phyloP scores from a whole-genome alignment of 2,329 filamentous ascomycete genomes.

The Calonectria crousiana region DNA sequence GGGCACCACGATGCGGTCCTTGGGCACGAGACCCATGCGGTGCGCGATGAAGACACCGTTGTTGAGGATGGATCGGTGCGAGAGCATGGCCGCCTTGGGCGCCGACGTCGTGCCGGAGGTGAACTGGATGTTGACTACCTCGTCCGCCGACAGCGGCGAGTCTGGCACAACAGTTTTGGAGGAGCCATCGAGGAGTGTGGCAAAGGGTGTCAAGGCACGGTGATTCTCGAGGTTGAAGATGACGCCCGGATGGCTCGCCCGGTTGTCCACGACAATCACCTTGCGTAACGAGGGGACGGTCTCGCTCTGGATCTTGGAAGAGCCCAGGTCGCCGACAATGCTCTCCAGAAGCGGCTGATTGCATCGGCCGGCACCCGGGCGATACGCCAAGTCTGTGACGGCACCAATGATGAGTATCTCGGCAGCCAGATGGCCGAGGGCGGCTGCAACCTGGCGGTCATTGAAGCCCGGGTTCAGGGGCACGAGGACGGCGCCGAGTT shows the following conservation, averaged over 20 bases:
- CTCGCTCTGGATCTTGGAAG: constrained; percentile 49
- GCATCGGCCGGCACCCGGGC: constrained; percentile 65
- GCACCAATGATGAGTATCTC: constrained; percentile 85
- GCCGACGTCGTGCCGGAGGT: constrained; percentile 93
- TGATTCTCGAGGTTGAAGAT: constrained; percentile 58
- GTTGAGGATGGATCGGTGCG: constrained; percentile 89
- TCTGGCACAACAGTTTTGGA: constrained; percentile 56
- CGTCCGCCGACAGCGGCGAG: constrained; percentile 65
- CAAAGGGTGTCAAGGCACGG: constrained; percentile 60
- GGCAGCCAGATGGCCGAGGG: constrained; percentile 80
- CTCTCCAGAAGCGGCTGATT: constrained; percentile 62
- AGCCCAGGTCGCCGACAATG: constrained; percentile 58
- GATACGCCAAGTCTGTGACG: constrained; percentile 85
- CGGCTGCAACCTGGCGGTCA: constrained; percentile 79
- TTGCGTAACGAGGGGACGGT: constrained; percentile 77
- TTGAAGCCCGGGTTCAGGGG: constrained; percentile 95
- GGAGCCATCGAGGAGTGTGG: constrained; percentile 52
- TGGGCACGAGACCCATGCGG: constrained; percentile 82
- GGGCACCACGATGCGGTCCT: constrained; percentile 85
- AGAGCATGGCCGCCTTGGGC: constrained; percentile 92
- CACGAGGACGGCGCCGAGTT: constrained; percentile 94
- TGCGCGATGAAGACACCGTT: constrained; percentile 88
- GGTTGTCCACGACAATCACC: constrained; percentile 86
- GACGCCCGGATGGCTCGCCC: constrained; percentile 59
- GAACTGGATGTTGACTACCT: constrained; percentile 95